phyloP scores from a whole-genome alignment of 208 protist species.

The Leptomonas seymouri region DNA sequence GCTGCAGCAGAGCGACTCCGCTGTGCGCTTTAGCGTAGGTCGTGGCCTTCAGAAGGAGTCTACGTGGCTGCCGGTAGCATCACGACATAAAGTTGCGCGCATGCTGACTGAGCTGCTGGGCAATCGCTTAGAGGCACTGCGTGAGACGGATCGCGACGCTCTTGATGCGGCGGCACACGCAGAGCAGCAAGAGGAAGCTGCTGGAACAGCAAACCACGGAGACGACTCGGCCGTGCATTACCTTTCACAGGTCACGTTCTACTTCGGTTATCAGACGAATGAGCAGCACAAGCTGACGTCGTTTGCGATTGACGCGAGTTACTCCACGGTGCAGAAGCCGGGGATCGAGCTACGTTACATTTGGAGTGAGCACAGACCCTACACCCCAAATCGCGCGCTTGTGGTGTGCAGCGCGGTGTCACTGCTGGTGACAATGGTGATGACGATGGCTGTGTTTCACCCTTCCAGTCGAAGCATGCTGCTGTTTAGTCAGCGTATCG shows the following conservation, averaged over 20 bases:
- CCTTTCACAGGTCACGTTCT: slow-evolving; percentile 45
- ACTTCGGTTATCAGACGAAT: slow-evolving; percentile 66
- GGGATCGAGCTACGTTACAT: slow-evolving; percentile 49
- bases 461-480: slow-evolving; percentile 33
- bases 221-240: slow-evolving; percentile 28
- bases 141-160: slow-evolving; percentile 4
- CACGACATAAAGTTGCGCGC: slow-evolving; percentile 19
- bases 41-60: slow-evolving; percentile 65
- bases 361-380: slow-evolving; percentile 70
- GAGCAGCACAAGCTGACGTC: slow-evolving; percentile 64
- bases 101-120: slow-evolving; percentile 1
- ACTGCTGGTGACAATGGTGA: slow-evolving; percentile 42
- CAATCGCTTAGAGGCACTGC: neutral
- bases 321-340: slow-evolving; percentile 29
- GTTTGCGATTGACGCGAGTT: slow-evolving; percentile 40
- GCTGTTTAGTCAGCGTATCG: slow-evolving; percentile 46
- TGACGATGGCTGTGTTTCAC: slow-evolving; percentile 45
- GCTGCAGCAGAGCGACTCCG: slow-evolving; percentile 48
- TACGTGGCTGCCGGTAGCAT: slow-evolving; percentile 69
- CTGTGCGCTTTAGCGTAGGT: slow-evolving; percentile 64
- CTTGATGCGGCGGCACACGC: neutral
- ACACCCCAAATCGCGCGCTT: slow-evolving; percentile 63
- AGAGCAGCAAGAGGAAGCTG: slow-evolving; percentile 7
- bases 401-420: slow-evolving; percentile 47
- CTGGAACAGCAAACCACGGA: neutral